Conservation (phyloP, 164 flowering plant genomes). For the Brasenia schreberi region DNA sequence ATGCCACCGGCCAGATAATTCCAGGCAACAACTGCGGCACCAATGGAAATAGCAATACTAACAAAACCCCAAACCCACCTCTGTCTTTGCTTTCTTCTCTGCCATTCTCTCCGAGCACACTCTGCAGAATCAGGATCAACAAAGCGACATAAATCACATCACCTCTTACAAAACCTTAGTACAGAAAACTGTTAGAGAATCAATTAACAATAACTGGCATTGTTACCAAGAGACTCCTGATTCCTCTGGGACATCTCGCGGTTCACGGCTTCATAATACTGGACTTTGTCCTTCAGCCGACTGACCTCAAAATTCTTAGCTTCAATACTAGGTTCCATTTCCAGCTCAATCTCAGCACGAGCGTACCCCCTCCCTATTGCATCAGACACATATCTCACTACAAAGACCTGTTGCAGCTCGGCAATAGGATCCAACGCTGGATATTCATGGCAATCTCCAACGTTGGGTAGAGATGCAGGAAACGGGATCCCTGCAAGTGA, state of each 20-base stretch:
- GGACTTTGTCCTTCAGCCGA: slow-evolving; percentile 55
- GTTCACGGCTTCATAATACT: slow-evolving; percentile 79
- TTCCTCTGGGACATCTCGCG: slow-evolving; percentile 91
- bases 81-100: slow-evolving; percentile 46
- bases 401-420: slow-evolving; percentile 40
- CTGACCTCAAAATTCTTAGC: slow-evolving; percentile 77
- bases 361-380: slow-evolving; percentile 63
- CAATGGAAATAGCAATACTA: slow-evolving; percentile 42
- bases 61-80: slow-evolving; percentile 76
- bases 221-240: slow-evolving; percentile 69
- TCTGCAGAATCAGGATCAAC: slow-evolving; percentile 19
- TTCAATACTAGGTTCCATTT: slow-evolving; percentile 57
- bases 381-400: slow-evolving; percentile 56
- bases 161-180: background rate
- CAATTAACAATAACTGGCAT: background rate
- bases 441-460: slow-evolving; percentile 15
- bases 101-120: slow-evolving; percentile 41
- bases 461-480: slow-evolving; percentile 25
- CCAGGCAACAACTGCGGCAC: slow-evolving; percentile 55
- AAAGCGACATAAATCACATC: background rate
- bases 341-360: slow-evolving; percentile 64
- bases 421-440: slow-evolving; percentile 24
- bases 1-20: slow-evolving; percentile 32
- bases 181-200: background rate
- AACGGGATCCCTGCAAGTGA: slow-evolving; percentile 42